phyloP scores from a whole-genome alignment of 2,329 filamentous ascomycete species.

The Macrophomina pseudophaseolina region DNA sequence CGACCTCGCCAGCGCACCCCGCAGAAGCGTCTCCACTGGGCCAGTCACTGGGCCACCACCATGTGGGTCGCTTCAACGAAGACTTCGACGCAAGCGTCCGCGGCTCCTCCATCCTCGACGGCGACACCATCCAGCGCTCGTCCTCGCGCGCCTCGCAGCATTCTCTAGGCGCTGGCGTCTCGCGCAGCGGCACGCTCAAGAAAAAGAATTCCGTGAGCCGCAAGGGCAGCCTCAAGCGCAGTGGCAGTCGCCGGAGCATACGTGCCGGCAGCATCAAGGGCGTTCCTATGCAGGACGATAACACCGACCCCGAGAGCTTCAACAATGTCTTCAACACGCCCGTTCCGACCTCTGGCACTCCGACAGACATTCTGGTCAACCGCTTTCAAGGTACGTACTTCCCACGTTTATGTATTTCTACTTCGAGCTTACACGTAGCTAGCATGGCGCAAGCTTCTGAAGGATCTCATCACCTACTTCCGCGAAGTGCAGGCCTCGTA shows the following conservation, averaged over 20 bases:
- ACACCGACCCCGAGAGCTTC: constrained; percentile 67
- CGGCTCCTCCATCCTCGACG: constrained; percentile 67
- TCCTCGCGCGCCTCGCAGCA: constrained; percentile 60
- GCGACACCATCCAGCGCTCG: constrained; percentile 60
- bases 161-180: constrained; percentile 53
- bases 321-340: constrained; percentile 90
- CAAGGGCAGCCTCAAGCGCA: constrained; percentile 75
- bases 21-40: constrained; percentile 41
- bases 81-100: constrained; percentile 73
- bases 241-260: constrained; percentile 78
- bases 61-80: constrained; percentile 66
- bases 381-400: constrained; percentile 82
- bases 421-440: neutral
- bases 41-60: constrained; percentile 38
- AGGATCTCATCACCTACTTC: constrained; percentile 93
- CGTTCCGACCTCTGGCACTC: constrained; percentile 83
- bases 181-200: constrained; percentile 77
- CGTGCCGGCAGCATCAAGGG: constrained; percentile 87
- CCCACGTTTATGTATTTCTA: neutral
- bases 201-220: constrained; percentile 83
- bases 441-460: constrained; percentile 96
- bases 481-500: constrained; percentile 89
- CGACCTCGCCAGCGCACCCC: constrained; percentile 40
- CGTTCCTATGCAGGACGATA: constrained; percentile 71
- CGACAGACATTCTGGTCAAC: constrained; percentile 84